Evolutionary conservation across 352 stramenopile species (phyloP), one percentile per base, ranked within the genome.

Genomic region (Globisporangium emineosum): DNA sequence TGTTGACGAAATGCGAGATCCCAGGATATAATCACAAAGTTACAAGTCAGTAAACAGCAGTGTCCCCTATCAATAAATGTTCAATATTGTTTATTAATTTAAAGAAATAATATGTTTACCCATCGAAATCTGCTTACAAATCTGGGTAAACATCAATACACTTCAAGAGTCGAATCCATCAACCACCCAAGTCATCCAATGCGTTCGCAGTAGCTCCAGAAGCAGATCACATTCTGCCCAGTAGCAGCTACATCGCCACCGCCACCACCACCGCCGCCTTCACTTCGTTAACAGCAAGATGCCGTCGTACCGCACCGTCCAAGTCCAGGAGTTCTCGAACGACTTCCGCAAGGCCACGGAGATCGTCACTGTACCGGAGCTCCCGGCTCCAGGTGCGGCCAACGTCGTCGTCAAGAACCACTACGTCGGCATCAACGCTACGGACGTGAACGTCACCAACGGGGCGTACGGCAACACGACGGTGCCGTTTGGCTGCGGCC

Each of bases 301-400:
- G 50, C 50, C 50, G 13, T 40, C 50, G 15, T 56, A 40, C 27
- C 50, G 50, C 50, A 17, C 27, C 27, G 50, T 56, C 27, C 50
- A 40, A 56, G 50, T 56, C 55, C 73, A 81, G 58, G 87, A 90
- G 64, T 69, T 92, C 57, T 92, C 81, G 62, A 88, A 79, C 62
- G 81, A 92, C 72, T 92, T 92, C 62, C 81, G 81, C 65, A 75
- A 81, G 66, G 86, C 76, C 70, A 89, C 81, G 25, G 73, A 72
- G 55, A 89, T 92, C 66, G 79, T 87, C 50, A 60, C 25, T 6
- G 50, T 66, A 32, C 73, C 77, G 60, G 49, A 72, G 52, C 62
- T 83, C 54, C 74, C 70, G n/a, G 43, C 60, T 56, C 76, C 81
- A 30, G 70, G 74, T 57, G 45, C 51, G 25, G 74, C 67, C 49